Evolutionary conservation across 139 green algal species (phyloP), one percentile per base, ranked within the genome.

Genomic region (Picochlorum costavermella): DNA sequence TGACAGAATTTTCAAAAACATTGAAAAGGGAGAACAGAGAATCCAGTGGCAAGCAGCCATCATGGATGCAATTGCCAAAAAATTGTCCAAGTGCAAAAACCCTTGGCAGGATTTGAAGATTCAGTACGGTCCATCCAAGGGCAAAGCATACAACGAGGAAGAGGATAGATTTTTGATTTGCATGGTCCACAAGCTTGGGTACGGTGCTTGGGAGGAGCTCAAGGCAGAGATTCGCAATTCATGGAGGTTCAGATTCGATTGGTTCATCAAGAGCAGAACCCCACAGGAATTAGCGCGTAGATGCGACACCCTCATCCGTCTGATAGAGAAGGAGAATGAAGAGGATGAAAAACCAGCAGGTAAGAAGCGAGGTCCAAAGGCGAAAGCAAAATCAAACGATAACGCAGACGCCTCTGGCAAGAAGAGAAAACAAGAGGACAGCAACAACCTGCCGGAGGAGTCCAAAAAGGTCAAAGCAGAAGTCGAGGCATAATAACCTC

Each of bases 111-210:
- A 86, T 59, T 62, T 83, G 45, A 70, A 84, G 70, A 79, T 98
- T 43, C 68, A 83, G 62, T 98, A 98, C 67, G 93, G 93, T 40
- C 77, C 88, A 61, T 95, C 92, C 83, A 98, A 98, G 80, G 86
- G 91, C 73, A 98, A 98, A 79, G 85, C 89, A 0, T 99, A 93
- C 81, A 98, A 87, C 11, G 94, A 99, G 83, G 94, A 99, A 69
- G 92, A 97, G 83, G 94, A 99, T 75, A 79, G 94, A 60, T 99
- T 98, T 84, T 84, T 99, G 69, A 63, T 98, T 57, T 99, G 94
- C 84, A 95, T 86, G 86, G 80, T 93, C 46, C 82, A 97, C 76
- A 84, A 90, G 85, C 86, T 98, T 46, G 94, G 94, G 8, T 99
- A 97, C 58, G 94, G 94, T 53, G 64, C 73, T 5, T 99, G 94